These are phyloP conservation scores for Apostasia shenzhenica DNA, from an alignment of 106 monocot species.

Conservation along the genomic window DNA sequence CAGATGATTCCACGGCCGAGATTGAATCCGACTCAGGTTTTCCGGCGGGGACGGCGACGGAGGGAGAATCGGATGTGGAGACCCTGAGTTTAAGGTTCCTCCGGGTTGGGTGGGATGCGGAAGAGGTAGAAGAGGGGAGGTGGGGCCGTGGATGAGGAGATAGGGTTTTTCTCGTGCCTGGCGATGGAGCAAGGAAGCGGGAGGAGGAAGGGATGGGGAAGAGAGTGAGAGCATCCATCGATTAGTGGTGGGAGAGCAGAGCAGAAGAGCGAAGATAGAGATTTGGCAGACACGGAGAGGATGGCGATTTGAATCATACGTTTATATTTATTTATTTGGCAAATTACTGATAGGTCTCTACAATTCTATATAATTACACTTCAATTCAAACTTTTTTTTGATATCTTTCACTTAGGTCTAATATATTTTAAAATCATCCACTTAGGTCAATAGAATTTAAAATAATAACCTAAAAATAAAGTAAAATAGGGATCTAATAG, in stretches of 20 bases:
- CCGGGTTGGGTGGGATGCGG: not conserved
- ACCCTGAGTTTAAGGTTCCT: not conserved
- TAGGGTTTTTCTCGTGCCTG: not conserved
- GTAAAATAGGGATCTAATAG: too few relatives aligned
- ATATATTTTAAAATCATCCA: too few relatives aligned
- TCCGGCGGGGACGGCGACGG: not conserved
- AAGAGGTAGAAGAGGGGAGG: not conserved
- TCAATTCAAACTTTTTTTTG: too few relatives aligned
- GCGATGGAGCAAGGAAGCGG: not conserved
- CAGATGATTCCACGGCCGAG: not conserved
- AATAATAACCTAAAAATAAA: too few relatives aligned
- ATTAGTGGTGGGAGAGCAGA: not conserved
- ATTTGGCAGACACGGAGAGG: too few relatives aligned
- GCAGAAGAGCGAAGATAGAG: too few relatives aligned
- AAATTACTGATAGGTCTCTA: too few relatives aligned
- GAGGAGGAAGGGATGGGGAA: not conserved
- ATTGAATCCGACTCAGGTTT: not conserved
- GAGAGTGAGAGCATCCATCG: conserved; percentile 5
- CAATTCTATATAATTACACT: too few relatives aligned
- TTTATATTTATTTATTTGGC: too few relatives aligned
- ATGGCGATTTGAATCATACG: too few relatives aligned
- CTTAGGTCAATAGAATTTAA: too few relatives aligned
- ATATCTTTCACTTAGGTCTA: too few relatives aligned
- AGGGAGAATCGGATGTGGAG: not conserved
- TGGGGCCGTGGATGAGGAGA: not conserved